A percentile compares a stretch with the other conserved stretches of the same genome.
Evolutionary conservation across 768 basidiomycete genomes (phyloP).

Genomic region (Mycena crocata): DNA sequence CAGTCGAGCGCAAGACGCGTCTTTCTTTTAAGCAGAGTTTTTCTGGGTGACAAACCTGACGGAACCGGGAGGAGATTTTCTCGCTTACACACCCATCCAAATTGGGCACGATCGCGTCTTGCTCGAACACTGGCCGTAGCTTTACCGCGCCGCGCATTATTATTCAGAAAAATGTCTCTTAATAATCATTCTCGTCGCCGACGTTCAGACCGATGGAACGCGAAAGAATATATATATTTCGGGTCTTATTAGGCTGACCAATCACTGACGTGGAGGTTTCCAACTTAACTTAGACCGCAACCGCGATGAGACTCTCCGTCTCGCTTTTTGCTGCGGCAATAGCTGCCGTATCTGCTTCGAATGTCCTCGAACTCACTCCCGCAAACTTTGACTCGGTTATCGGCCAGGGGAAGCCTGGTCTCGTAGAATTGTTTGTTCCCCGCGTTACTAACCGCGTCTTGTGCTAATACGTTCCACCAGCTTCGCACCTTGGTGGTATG

Average conservation of each 20-base stretch:
- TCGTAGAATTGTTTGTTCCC: slow-evolving; percentile 90
- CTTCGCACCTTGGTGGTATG: slow-evolving; percentile 91
- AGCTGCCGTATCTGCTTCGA: slow-evolving; percentile 75
- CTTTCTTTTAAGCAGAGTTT: slow-evolving; percentile 21
- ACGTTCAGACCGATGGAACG: background rate
- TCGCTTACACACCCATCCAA: background rate
- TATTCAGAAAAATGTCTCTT: no score
- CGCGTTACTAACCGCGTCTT: background rate
- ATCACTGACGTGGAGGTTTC: slow-evolving; percentile 13
- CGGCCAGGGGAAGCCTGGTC: slow-evolving; percentile 83
- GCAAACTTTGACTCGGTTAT: slow-evolving; percentile 81
- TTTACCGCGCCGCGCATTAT: no score
- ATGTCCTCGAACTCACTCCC: slow-evolving; percentile 83
- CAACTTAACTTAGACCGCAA: slow-evolving; percentile 34
- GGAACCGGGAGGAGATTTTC: slow-evolving; percentile 3
- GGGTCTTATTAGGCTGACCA: slow-evolving; percentile 21
- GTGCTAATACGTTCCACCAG: slow-evolving; percentile 48
- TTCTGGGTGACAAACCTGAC: slow-evolving; percentile 7
- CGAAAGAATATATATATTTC: background rate
- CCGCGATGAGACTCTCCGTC: slow-evolving; percentile 70
- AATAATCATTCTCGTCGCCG: no score
- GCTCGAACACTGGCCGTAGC: background rate
- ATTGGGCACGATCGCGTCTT: background rate
- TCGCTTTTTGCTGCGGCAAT: slow-evolving; percentile 65
- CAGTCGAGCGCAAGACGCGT: background rate